Conservation (phyloP, 1,139 yeast species). For the Scheffersomyces segobiensis region DNA sequence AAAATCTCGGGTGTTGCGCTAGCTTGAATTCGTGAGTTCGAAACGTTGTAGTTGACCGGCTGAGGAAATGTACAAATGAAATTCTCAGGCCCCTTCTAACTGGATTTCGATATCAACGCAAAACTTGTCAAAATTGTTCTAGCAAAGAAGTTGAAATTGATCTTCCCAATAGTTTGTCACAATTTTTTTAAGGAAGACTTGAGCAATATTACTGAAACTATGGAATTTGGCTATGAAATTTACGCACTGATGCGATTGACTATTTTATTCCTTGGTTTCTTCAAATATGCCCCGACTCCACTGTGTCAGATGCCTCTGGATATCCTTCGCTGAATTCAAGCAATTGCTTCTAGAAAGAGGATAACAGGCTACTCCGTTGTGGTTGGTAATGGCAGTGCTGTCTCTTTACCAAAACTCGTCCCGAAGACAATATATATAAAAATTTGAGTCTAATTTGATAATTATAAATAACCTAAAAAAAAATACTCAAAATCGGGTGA, state of each 20-base stretch:
- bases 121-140: background rate
- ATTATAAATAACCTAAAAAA: conserved; percentile 1
- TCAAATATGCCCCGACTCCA: background rate
- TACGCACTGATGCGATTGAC: background rate
- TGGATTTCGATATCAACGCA: background rate
- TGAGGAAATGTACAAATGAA: background rate
- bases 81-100: background rate
- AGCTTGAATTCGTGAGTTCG: background rate
- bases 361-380: background rate
- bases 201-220: background rate
- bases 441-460: background rate
- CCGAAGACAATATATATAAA: background rate
- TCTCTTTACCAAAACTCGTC: background rate
- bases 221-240: background rate
- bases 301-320: background rate
- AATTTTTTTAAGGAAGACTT: background rate
- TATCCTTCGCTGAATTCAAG: background rate
- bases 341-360: background rate
- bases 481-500: background rate
- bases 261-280: background rate
- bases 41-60: background rate
- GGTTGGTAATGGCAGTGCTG: background rate
- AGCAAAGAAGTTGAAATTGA: background rate
- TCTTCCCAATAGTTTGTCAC: background rate
- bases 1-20: background rate